These are phyloP conservation scores for Beta corolliflora DNA, from an alignment of 179 eudicot genomes.

Conservation along the genomic window DNA sequence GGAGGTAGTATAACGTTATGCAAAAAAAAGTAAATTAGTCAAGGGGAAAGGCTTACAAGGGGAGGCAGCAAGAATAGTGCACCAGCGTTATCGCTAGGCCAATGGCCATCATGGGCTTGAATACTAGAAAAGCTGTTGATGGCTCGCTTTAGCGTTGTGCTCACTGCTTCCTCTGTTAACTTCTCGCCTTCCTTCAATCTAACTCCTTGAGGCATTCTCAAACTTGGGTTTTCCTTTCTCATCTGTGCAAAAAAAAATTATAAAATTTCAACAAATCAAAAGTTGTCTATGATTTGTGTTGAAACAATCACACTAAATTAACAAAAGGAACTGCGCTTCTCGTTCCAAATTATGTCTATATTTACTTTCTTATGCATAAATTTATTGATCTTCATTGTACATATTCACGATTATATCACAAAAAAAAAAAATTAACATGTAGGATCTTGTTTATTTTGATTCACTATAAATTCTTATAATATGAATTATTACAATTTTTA, in stretches of 20 bases:
- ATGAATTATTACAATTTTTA: too few relatives aligned
- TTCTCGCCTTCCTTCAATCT: slow-evolving; percentile 41
- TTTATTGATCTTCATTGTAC: too few relatives aligned
- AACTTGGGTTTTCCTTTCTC: slow-evolving; percentile 43
- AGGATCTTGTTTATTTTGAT: too few relatives aligned
- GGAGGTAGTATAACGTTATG: too few relatives aligned
- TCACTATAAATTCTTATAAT: too few relatives aligned
- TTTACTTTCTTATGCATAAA: too few relatives aligned
- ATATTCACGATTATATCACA: too few relatives aligned
- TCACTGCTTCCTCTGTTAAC: slow-evolving; percentile 46
- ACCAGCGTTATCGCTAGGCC: slow-evolving; percentile 72
- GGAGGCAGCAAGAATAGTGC: slow-evolving; percentile 61
- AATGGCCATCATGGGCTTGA: slow-evolving; percentile 77
- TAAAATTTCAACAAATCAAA: neutral
- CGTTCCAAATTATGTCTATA: too few relatives aligned
- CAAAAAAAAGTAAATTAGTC: too few relatives aligned
- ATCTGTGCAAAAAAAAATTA: slow-evolving; percentile 36
- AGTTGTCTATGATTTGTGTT: too few relatives aligned
- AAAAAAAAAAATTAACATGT: too few relatives aligned
- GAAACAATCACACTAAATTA: neutral
- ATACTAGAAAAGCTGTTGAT: slow-evolving; percentile 45
- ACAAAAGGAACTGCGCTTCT: neutral
- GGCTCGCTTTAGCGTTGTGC: slow-evolving; percentile 49
- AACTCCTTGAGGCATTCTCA: slow-evolving; percentile 24
- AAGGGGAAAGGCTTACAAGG: slow-evolving; percentile 35